Percentiles rank a stretch among this genome's conserved stretches.
Conservation (phyloP, 768 basidiomycete genomes). For the Suillus discolor region DNA sequence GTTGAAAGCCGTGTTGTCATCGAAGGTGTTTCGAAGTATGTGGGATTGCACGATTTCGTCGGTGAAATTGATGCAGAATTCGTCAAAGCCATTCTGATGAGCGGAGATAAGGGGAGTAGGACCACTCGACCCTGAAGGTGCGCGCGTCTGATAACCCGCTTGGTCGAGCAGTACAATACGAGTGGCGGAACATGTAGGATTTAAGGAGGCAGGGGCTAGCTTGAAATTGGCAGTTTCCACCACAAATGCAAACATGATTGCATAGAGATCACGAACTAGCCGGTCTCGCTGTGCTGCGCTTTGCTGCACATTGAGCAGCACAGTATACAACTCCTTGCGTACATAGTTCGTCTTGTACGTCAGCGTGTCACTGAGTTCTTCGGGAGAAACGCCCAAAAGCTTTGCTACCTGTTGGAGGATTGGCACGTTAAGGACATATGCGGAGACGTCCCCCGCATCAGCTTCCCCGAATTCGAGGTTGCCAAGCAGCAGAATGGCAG, state of each 20-base stretch:
- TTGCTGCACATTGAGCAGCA: conserved; percentile 53
- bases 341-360: conserved; percentile 61
- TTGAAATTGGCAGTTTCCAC: conserved; percentile 66
- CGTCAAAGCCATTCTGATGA: conserved; percentile 59
- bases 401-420: conserved; percentile 53
- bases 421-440: conserved; percentile 46
- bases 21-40: conserved; percentile 53
- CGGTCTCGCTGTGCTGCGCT: conserved; percentile 55
- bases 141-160: conserved; percentile 59
- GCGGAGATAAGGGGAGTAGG: conserved; percentile 55
- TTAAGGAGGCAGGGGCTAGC: conserved; percentile 46
- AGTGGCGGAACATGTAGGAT: conserved; percentile 41
- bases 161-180: conserved; percentile 58
- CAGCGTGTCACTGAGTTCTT: conserved; percentile 55
- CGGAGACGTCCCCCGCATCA: conserved; percentile 56
- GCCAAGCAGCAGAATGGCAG: conserved; percentile 57
- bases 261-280: conserved; percentile 60
- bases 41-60: conserved; percentile 65
- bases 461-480: conserved; percentile 61
- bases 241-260: conserved; percentile 63
- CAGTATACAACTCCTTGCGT: conserved; percentile 59
- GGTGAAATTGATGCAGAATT: conserved; percentile 61
- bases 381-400: conserved; percentile 53
- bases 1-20: conserved; percentile 49
- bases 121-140: conserved; percentile 41